A percentile compares a stretch with the other conserved stretches of the same genome.
These are phyloP conservation scores for Solanum ahanhuiri DNA, from an alignment of 257 asterid genomes.

Conservation along the genomic window DNA sequence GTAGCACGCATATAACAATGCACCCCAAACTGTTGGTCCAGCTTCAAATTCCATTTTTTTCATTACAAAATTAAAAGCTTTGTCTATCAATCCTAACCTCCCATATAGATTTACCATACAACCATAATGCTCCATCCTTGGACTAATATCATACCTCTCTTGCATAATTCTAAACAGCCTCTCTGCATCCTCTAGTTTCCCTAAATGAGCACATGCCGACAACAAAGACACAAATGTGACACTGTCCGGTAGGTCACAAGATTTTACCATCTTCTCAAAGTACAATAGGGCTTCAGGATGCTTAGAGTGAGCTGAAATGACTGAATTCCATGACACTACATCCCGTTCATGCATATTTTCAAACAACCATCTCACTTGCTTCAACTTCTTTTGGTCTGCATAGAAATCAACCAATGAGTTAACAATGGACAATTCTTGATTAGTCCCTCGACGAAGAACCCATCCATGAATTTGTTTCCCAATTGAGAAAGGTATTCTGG, in stretches of 20 bases:
- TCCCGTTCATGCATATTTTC: constrained; percentile 50
- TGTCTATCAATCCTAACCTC: constrained; percentile 41
- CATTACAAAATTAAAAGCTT: constrained; percentile 43
- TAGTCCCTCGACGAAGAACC: constrained; percentile 46
- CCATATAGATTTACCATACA: constrained; percentile 86
- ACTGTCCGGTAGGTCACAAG: constrained; percentile 29
- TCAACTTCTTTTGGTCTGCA: constrained; percentile 20
- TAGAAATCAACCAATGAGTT: constrained; percentile 62
- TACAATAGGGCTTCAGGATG: constrained; percentile 38
- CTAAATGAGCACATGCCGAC: constrained; percentile 58
- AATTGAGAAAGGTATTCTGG: constrained; percentile 4
- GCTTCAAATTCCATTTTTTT: constrained; percentile 45
- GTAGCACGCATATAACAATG: constrained; percentile 68
- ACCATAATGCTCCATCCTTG: constrained; percentile 63
- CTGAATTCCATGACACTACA: constrained; percentile 73
- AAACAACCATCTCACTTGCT: constrained; percentile 38
- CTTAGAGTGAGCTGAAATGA: constrained; percentile 63
- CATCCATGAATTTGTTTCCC: constrained; percentile 68
- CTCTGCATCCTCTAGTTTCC: constrained; percentile 55
- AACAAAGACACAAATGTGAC: constrained; percentile 62
- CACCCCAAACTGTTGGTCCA: constrained; percentile 87
- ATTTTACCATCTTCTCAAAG: constrained; percentile 36
- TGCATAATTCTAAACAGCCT: constrained; percentile 39
- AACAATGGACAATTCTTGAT: constrained; percentile 36
- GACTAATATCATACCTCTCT: constrained; percentile 32